Conservation (phyloP, 257 asterid species). For the Solanum paucissectum region DNA sequence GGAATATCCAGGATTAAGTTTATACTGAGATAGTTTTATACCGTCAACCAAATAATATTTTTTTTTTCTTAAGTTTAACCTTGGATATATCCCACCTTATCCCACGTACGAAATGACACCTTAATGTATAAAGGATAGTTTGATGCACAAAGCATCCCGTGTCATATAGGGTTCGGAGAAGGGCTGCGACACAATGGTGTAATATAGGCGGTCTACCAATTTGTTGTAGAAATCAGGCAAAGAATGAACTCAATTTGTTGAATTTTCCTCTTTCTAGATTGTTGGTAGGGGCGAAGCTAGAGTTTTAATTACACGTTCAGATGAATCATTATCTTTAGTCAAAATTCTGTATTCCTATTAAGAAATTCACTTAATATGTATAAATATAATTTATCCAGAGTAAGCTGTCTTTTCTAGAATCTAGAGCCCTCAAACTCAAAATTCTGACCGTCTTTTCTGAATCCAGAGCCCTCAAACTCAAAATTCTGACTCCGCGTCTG, state of each 20-base stretch:
- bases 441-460: neutral
- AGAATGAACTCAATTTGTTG: neutral
- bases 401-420: neutral
- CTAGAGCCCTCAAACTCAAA: neutral
- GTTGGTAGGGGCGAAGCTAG: neutral
- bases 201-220: no score
- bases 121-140: no score
- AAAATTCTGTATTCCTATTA: neutral
- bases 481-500: neutral
- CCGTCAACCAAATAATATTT: accelerated
- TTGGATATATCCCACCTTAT: no score
- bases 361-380: neutral
- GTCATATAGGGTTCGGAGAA: no score
- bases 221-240: neutral
- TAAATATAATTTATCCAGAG: neutral
- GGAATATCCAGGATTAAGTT: neutral
- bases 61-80: no score
- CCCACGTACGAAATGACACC: no score
- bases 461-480: neutral
- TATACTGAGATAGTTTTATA: no score
- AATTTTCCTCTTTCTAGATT: neutral
- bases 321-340: neutral
- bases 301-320: neutral
- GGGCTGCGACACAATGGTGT: no score
- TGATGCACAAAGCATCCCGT: no score